Evolutionary conservation across 2,329 filamentous ascomycete species (phyloP).

Genomic region (Fusarium avenaceum): DNA sequence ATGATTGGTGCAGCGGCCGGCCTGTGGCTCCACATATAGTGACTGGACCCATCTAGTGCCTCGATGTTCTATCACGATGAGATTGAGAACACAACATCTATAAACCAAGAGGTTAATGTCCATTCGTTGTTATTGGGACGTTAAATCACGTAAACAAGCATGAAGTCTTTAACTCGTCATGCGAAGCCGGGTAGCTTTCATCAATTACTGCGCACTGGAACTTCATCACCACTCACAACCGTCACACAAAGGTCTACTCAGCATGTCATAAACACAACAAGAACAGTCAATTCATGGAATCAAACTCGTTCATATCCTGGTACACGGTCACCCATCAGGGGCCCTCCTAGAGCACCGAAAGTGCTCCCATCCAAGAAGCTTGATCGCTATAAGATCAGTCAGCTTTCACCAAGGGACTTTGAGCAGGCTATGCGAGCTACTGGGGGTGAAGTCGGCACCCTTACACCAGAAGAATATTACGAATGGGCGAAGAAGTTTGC

Average conservation of each 20-base stretch:
- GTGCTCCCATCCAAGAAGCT: slow-evolving; percentile 7
- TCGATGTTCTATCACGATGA: slow-evolving; percentile 21
- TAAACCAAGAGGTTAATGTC: not conserved
- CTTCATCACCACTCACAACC: slow-evolving; percentile 1
- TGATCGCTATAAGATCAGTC: slow-evolving; percentile 37
- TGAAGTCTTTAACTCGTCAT: slow-evolving; percentile 14
- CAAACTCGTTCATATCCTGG: slow-evolving; percentile 42
- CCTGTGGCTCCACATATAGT: slow-evolving; percentile 19
- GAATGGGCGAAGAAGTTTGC: slow-evolving; percentile 41
- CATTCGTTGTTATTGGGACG: not conserved
- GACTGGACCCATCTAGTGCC: slow-evolving; percentile 25
- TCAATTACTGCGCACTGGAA: slow-evolving; percentile 22
- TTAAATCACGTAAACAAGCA: not conserved
- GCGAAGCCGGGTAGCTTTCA: slow-evolving; percentile 13
- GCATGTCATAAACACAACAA: slow-evolving; percentile 1
- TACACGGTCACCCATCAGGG: slow-evolving; percentile 11
- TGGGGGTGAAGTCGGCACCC: slow-evolving; percentile 27
- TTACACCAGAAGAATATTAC: slow-evolving; percentile 48
- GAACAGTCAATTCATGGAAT: not conserved
- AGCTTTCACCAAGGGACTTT: slow-evolving; percentile 45
- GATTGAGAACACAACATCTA: not conserved
- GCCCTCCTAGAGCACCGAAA: slow-evolving; percentile 30
- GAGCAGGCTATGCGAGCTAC: slow-evolving; percentile 34
- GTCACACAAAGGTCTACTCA: slow-evolving; percentile 5
- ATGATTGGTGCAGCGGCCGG: slow-evolving; percentile 37